These are phyloP conservation scores for Lachancea sp. DNA, from an alignment of 805 yeast genomes.

Conservation along the genomic window DNA sequence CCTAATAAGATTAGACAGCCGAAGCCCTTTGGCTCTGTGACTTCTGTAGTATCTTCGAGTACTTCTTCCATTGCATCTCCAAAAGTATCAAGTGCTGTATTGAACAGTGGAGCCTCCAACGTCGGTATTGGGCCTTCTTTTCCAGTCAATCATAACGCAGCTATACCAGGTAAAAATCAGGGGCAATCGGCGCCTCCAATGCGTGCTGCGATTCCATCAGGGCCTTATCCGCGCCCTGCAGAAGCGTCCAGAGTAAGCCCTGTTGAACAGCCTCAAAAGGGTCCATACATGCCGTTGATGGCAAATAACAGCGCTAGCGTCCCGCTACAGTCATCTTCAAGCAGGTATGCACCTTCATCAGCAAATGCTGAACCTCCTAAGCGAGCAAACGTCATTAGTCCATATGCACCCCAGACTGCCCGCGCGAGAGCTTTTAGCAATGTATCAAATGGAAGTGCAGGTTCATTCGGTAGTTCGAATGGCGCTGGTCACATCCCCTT, in stretches of 20 bases:
- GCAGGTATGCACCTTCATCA: constrained; percentile 5
- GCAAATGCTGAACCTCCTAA: constrained; percentile 3
- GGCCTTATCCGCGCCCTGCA: too few species aligned
- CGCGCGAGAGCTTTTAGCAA: constrained; percentile 23
- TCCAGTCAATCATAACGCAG: not conserved
- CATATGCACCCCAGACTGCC: not conserved
- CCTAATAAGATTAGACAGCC: constrained; percentile 31
- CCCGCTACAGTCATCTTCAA: not conserved
- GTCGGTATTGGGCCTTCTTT: not conserved
- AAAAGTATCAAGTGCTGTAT: not conserved
- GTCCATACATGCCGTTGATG: not conserved
- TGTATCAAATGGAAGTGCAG: constrained; percentile 17
- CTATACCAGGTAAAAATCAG: not conserved
- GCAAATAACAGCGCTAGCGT: not conserved
- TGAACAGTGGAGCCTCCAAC: not conserved
- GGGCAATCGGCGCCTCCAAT: not conserved
- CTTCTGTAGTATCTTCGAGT: constrained; percentile 15
- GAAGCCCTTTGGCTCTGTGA: constrained; percentile 34
- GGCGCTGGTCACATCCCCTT: not conserved
- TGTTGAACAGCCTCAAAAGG: not conserved
- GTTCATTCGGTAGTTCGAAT: constrained; percentile 7
- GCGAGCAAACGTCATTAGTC: not conserved
- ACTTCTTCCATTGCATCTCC: constrained; percentile 4
- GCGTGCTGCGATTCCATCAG: not conserved
- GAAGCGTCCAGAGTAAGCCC: not conserved